Percentiles rank a stretch among this genome's conserved stretches.
phyloP scores from a whole-genome alignment of 345 rosid species.

The Dipteronia sinensis region DNA sequence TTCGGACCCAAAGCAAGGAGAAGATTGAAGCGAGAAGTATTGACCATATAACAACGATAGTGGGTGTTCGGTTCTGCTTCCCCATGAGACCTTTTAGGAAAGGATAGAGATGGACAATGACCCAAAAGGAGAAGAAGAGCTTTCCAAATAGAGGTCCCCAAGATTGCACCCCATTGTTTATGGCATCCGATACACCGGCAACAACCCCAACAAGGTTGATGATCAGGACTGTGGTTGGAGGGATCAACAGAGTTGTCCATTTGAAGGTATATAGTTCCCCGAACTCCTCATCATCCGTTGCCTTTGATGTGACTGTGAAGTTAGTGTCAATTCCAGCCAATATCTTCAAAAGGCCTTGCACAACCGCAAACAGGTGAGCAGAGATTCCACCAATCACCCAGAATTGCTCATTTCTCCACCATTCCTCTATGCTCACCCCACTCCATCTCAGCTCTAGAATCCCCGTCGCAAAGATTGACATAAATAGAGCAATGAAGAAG shows the following conservation, averaged over 20 bases:
- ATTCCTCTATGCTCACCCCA: conserved; percentile 97
- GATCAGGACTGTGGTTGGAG: conserved; percentile 92
- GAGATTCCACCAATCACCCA: conserved; percentile 98
- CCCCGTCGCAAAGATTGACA: conserved; percentile 80
- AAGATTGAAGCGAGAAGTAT: conserved; percentile 89
- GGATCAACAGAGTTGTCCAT: conserved; percentile 92
- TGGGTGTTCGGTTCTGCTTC: conserved; percentile 91
- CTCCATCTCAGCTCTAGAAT: conserved; percentile 95
- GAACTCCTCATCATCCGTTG: conserved; percentile 82
- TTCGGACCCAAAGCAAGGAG: conserved; percentile 94
- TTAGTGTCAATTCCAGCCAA: conserved; percentile 92
- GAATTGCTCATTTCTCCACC: conserved; percentile 99
- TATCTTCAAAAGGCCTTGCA: conserved; percentile 84
- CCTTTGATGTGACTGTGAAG: conserved; percentile 95
- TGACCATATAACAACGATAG: conserved; percentile 97
- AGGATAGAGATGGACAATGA: conserved; percentile 92
- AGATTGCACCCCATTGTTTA: conserved; percentile 87
- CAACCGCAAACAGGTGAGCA: conserved; percentile 91
- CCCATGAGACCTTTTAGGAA: conserved; percentile 99
- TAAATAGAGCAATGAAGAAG: conserved; percentile 81
- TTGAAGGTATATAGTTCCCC: conserved; percentile 88
- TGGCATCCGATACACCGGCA: conserved; percentile 91
- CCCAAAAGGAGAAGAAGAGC: conserved; percentile 96
- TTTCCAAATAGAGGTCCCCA: conserved; percentile 97
- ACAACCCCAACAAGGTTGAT: conserved; percentile 94